Conservation (phyloP, 768 basidiomycete genomes). For the Suillus decipiens region DNA sequence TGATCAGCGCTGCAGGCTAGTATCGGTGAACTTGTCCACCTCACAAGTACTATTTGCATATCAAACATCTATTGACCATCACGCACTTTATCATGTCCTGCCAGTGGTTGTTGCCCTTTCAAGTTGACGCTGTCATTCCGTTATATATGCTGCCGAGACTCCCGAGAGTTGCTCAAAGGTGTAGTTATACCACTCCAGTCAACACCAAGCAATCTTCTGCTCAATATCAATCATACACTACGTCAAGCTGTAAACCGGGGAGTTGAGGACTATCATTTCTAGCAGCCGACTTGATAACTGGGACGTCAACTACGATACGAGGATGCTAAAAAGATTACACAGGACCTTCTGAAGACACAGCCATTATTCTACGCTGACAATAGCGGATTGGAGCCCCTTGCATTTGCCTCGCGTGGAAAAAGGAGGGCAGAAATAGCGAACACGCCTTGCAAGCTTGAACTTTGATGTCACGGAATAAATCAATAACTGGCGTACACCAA, state of each 20-base stretch:
- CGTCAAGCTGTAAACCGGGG: not conserved
- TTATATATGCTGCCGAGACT: too few species aligned
- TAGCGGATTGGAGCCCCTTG: slow-evolving; percentile 82
- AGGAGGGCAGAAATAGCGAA: not conserved
- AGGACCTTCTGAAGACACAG: not conserved
- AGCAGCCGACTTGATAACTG: not conserved
- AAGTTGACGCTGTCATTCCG: not conserved
- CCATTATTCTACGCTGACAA: slow-evolving; percentile 75
- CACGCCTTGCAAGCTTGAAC: not conserved
- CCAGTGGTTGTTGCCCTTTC: not conserved
- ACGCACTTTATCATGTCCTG: not conserved
- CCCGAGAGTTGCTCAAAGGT: not conserved
- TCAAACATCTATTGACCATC: not conserved
- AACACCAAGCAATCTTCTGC: not conserved
- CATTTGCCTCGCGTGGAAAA: too few species aligned
- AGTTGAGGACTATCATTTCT: not conserved
- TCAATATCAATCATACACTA: not conserved
- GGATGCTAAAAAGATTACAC: not conserved
- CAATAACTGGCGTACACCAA: not conserved
- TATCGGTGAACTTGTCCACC: not conserved
- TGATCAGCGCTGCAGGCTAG: too few species aligned
- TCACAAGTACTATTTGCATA: not conserved
- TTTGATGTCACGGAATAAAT: not conserved
- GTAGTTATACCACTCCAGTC: not conserved
- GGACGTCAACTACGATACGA: not conserved